Percentiles rank a stretch among this genome's conserved stretches.
Conservation (phyloP, 2,329 filamentous ascomycete species). For the Penicillium sp. region DNA sequence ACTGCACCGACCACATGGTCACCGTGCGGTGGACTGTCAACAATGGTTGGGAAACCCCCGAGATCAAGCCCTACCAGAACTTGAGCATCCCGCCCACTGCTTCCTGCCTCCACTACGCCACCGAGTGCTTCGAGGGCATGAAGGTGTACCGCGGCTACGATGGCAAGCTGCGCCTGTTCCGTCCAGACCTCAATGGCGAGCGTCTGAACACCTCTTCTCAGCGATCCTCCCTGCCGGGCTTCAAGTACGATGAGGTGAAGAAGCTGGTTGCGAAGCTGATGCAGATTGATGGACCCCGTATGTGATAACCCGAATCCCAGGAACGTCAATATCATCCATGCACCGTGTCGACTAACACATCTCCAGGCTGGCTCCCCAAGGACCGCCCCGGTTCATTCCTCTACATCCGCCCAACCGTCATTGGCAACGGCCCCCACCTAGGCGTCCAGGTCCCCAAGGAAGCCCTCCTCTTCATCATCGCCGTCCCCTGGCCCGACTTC, state of each 20-base stretch:
- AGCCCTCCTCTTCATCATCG: slow-evolving; percentile 86
- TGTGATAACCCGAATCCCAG: slow-evolving; percentile 44
- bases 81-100: slow-evolving; percentile 78
- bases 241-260: slow-evolving; percentile 70
- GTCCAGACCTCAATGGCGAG: slow-evolving; percentile 70
- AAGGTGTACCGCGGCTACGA: slow-evolving; percentile 72
- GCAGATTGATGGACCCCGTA: slow-evolving; percentile 59
- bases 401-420: slow-evolving; percentile 85
- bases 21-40: slow-evolving; percentile 66
- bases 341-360: background rate
- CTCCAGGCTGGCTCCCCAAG: slow-evolving; percentile 72
- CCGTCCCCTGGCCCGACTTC: slow-evolving; percentile 46
- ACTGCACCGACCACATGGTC: slow-evolving; percentile 85
- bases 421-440: slow-evolving; percentile 76
- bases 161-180: slow-evolving; percentile 73
- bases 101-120: slow-evolving; percentile 82
- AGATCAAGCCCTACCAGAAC: slow-evolving; percentile 75
- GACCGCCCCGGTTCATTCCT: slow-evolving; percentile 65
- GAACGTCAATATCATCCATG: background rate
- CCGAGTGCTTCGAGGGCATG: slow-evolving; percentile 85
- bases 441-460: slow-evolving; percentile 78
- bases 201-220: slow-evolving; percentile 59
- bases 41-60: slow-evolving; percentile 71
- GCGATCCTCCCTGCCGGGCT: slow-evolving; percentile 73
- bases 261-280: slow-evolving; percentile 73